These are phyloP conservation scores for Plenodomus lindquistii DNA, from an alignment of 2,329 filamentous ascomycete species.

Conservation along the genomic window DNA sequence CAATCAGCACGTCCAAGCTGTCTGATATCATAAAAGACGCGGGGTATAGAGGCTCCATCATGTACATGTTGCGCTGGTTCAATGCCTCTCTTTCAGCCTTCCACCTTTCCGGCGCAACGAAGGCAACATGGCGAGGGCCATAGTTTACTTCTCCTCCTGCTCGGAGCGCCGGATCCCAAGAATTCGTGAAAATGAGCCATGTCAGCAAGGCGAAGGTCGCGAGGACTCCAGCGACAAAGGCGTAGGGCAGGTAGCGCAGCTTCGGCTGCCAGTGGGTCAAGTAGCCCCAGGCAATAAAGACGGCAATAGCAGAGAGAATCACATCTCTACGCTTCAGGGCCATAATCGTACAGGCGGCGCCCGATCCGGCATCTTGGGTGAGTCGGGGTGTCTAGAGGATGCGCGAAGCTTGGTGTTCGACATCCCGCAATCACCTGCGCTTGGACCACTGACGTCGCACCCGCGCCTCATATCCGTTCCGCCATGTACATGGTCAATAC, in stretches of 20 bases:
- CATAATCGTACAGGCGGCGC: constrained; percentile 59
- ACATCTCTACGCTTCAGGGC: constrained; percentile 72
- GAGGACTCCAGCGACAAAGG: constrained; percentile 72
- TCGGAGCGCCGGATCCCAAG: constrained; percentile 49
- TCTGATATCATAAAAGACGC: constrained; percentile 77
- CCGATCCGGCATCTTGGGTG: constrained; percentile 43
- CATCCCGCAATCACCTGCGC: constrained; percentile 13
- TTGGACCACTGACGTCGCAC: constrained; percentile 24
- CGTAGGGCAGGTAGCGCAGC: constrained; percentile 83
- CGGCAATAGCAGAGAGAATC: constrained; percentile 67
- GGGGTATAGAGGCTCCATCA: constrained; percentile 69
- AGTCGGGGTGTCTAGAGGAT: constrained; percentile 11
- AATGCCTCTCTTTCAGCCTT: constrained; percentile 68
- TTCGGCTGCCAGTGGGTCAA: constrained; percentile 79
- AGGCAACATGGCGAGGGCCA: constrained; percentile 53
- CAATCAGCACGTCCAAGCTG: constrained; percentile 77
- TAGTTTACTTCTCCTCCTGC: constrained; percentile 46
- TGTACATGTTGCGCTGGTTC: constrained; percentile 68
- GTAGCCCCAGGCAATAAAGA: constrained; percentile 87
- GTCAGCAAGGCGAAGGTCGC: constrained; percentile 58
- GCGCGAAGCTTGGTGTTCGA: constrained; percentile 21
- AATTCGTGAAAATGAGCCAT: constrained; percentile 65
- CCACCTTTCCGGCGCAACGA: constrained; percentile 69
- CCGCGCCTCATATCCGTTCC: constrained; percentile 9
- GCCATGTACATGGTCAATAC: background rate